Base-by-base conservation (phyloP, 2,329 filamentous ascomycete genomes). In the Diplodia seriata region DNA sequence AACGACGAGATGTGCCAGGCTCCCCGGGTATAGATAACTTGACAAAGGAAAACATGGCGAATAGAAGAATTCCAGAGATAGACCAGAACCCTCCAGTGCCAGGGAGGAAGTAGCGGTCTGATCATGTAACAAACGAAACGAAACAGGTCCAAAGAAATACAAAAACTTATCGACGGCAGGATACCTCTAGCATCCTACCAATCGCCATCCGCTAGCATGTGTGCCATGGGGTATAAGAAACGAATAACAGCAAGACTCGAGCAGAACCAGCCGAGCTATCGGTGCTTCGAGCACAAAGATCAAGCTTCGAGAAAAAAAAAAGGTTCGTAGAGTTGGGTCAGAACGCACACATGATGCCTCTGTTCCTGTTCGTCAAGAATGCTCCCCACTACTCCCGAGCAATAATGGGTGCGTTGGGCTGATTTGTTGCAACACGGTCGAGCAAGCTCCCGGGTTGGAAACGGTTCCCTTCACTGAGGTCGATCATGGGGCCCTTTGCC, bases 401-500 rank as follows among this genome's bases (percentile, higher is more conserved):
- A 65, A 82, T 77, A 14, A 79, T 71, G 14, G 76, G 78, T 56
- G 71, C 74, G n/a, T 55, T 67, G 1, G 74, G 66, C 36, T 74
- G 72, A n/a, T 74, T 73, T 23, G 74, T 73, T 20, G 81, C 77
- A 20, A 79, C 73, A 67, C 78, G 76, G 59, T 83, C 81, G 15
- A 85, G 78, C 65, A 86, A 77, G 71, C 83, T 86, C 29, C 80
- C 83, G 40, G 79, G 74, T 11, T 78, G 81, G 71, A 84, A 85
- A 70, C 76, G 73, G 49, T 77, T 77, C 61, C 78, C 75, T 36
- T 79, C 80, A 26, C 75, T 75, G 23, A 82, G 70, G 70, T 84
- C 78, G 9, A 85, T 69, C 78, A 84, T 77, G 0, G 82, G 82
- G 2, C 81, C 81, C 62, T 73, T 77, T 20, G 81, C 81, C 65